Evolutionary conservation across 164 flowering plant genomes (phyloP).

Genomic region (Malania oleifera): DNA sequence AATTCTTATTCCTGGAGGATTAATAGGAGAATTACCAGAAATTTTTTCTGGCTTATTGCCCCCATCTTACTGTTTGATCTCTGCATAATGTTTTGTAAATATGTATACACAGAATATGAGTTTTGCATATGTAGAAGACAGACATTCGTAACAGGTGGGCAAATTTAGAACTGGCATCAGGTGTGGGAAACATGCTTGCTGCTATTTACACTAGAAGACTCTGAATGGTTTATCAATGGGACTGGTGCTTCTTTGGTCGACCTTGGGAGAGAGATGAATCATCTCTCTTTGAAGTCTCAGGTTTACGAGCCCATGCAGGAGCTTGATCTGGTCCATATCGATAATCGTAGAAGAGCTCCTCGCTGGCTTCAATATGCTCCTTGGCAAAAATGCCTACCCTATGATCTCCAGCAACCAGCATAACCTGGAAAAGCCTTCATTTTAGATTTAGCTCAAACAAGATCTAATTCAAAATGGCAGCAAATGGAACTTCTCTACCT

Average conservation of each 20-base stretch:
- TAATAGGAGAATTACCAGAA: not conserved
- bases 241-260: conserved; percentile 83
- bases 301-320: conserved; percentile 91
- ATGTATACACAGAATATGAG: no score
- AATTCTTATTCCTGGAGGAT: no score
- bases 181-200: no score
- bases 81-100: not conserved
- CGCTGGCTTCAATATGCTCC: conserved; percentile 83
- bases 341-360: conserved; percentile 94
- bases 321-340: conserved; percentile 84
- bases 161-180: no score
- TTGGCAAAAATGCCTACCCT: conserved; percentile 94
- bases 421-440: conserved; percentile 49
- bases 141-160: no score
- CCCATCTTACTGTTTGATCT: no score
- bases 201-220: not conserved
- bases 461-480: not conserved
- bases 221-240: conserved; percentile 26
- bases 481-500: conserved; percentile 37
- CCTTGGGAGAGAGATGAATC: conserved; percentile 53
- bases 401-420: conserved; percentile 97
- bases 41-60: conserved; percentile 11
- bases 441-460: not conserved
- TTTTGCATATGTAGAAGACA: no score
- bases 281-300: conserved; percentile 70